phyloP scores from a whole-genome alignment of 768 basidiomycete genomes.

The Phaeolepiota aurea region DNA sequence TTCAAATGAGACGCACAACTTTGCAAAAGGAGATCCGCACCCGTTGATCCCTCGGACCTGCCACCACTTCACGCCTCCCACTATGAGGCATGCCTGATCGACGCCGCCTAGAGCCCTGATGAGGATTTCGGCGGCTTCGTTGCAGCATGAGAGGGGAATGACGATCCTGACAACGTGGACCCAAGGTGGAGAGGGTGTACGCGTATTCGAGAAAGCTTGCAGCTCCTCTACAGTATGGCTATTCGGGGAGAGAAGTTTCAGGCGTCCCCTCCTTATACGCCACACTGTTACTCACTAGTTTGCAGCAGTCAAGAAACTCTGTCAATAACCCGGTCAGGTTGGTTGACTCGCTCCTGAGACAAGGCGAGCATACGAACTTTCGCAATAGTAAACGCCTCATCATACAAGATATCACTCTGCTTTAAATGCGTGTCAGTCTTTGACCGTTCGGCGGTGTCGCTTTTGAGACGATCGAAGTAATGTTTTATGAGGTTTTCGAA shows the following conservation, averaged over 20 bases:
- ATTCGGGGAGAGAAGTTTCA: too few relatives aligned
- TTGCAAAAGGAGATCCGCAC: conserved; percentile 28
- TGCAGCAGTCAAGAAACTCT: conserved; percentile 73
- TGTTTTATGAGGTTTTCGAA: conserved; percentile 79
- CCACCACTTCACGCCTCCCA: conserved; percentile 97
- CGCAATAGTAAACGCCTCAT: conserved; percentile 68
- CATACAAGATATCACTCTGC: conserved; percentile 74
- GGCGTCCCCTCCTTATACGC: background rate
- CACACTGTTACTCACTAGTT: conserved; percentile 53
- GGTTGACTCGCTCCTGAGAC: background rate
- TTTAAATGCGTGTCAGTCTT: conserved; percentile 40
- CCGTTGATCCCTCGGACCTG: conserved; percentile 83
- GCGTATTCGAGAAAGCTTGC: conserved; percentile 71
- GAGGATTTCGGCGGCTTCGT: conserved; percentile 63
- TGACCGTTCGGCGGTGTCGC: conserved; percentile 25
- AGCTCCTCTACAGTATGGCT: conserved; percentile 85
- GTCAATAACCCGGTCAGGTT: background rate
- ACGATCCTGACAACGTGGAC: conserved; percentile 63
- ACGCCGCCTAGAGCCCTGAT: conserved; percentile 83
- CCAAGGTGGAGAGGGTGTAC: conserved; percentile 81
- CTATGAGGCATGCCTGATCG: conserved; percentile 53
- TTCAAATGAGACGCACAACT: too few relatives aligned
- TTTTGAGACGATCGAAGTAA: conserved; percentile 63
- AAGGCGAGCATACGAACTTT: conserved; percentile 41
- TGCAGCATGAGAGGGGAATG: conserved; percentile 70